These are phyloP conservation scores for Xerophyta viscosa DNA, from an alignment of 106 monocot species.

Conservation along the genomic window DNA sequence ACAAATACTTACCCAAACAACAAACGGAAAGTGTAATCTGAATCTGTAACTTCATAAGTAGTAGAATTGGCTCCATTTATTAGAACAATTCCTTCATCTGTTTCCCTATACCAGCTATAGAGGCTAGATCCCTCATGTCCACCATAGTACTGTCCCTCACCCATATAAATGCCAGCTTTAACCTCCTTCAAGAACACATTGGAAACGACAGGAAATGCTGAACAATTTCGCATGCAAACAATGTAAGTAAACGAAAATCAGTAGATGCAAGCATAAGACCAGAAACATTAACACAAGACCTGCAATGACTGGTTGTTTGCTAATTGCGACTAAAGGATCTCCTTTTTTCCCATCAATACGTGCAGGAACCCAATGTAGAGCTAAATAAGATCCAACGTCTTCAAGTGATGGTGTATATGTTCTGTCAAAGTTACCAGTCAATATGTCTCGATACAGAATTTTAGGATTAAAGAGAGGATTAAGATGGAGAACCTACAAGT, in stretches of 20 bases:
- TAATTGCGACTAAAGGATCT: slow-evolving; percentile 47
- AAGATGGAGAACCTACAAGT: slow-evolving; percentile 54
- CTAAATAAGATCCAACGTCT: slow-evolving; percentile 76
- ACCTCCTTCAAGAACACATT: slow-evolving; percentile 51
- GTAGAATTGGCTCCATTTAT: slow-evolving; percentile 64
- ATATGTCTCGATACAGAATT: too few relatives aligned
- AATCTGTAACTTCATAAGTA: slow-evolving; percentile 73
- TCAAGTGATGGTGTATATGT: slow-evolving; percentile 74
- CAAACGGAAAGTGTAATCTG: slow-evolving; percentile 78
- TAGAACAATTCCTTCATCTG: slow-evolving; percentile 48
- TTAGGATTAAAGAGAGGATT: too few relatives aligned
- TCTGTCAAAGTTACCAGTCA: slow-evolving; percentile 26
- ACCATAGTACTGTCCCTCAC: slow-evolving; percentile 90
- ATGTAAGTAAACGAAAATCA: background rate
- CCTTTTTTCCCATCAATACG: slow-evolving; percentile 80
- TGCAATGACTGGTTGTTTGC: slow-evolving; percentile 67
- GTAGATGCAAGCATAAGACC: background rate
- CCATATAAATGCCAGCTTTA: slow-evolving; percentile 37
- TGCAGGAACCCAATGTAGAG: slow-evolving; percentile 77
- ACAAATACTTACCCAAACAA: slow-evolving; percentile 71
- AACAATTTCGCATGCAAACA: background rate
- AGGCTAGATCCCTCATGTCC: slow-evolving; percentile 89
- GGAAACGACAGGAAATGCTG: slow-evolving; percentile 75
- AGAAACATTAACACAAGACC: slow-evolving; percentile 29
- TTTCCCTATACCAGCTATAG: slow-evolving; percentile 91